Conservation (phyloP, 768 basidiomycete genomes). For the Ephemerocybe angulata region DNA sequence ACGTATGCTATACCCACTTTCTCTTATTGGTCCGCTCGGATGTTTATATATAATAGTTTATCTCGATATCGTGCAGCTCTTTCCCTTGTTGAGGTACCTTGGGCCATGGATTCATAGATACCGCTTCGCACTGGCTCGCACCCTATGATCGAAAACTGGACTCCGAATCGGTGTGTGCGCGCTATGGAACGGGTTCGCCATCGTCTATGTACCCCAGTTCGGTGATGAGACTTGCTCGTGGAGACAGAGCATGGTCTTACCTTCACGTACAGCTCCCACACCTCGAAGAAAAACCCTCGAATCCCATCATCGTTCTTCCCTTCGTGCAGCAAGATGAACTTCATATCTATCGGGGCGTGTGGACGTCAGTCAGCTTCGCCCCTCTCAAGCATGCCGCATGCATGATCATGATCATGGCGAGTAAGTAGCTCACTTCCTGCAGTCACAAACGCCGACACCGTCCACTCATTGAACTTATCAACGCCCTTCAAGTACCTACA, state of each 20-base stretch:
- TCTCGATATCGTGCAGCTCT: too few relatives aligned
- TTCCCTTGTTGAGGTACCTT: too few relatives aligned
- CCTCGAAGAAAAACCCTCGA: conserved; percentile 84
- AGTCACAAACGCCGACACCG: conserved; percentile 91
- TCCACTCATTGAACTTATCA: conserved; percentile 99
- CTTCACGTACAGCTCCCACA: conserved; percentile 98
- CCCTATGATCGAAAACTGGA: conserved; percentile 73
- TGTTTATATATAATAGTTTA: too few relatives aligned
- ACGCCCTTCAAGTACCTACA: conserved; percentile 89
- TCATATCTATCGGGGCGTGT: conserved; percentile 65
- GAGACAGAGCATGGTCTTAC: conserved; percentile 33
- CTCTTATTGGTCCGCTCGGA: too few relatives aligned
- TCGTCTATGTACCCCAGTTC: conserved; percentile 46
- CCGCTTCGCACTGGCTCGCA: conserved; percentile 84
- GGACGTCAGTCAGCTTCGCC: conserved; percentile 10
- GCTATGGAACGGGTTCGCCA: conserved; percentile 92
- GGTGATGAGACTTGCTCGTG: conserved; percentile 1
- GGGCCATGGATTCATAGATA: conserved; percentile 27
- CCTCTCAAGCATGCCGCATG: not conserved
- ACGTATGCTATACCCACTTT: too few relatives aligned
- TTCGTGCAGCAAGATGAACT: conserved; percentile 92
- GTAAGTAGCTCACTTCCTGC: conserved; percentile 75
- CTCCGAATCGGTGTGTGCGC: conserved; percentile 82
- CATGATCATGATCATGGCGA: not conserved
- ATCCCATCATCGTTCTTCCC: conserved; percentile 97